Evolutionary conservation across 1,284 basidiomycete species (phyloP), one percentile per base, ranked within the genome.

Genomic region (Tausonia pullulans): DNA sequence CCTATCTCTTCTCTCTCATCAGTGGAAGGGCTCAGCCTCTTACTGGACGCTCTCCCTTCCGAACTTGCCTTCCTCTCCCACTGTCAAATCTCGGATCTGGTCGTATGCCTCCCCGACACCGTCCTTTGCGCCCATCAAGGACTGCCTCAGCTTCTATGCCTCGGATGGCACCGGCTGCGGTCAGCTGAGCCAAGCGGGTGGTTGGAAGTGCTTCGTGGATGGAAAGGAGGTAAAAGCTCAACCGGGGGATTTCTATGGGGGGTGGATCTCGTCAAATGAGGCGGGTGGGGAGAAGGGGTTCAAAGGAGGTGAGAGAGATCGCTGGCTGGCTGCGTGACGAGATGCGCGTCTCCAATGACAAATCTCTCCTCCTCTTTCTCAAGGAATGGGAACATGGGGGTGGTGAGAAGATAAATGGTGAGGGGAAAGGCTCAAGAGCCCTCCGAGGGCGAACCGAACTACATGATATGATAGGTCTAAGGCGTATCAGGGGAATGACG

Each of bases 181-280:
- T n/a, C n/a, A 68, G 44, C 52, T 58, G 39, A n/a, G 53, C 62
- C 59, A n/a, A 60, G 58, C 5, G 64, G 6, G 68, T 0, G 67
- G 68, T 27, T 77, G 75, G 74, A 69, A 61, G 50, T 76, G 75
- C 63, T 73, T 63, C 56, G 75, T 77, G 5, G 74, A 75, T 56
- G 74, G 69, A 4, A 74, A 76, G 60, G 56, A 68, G 56, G 75
- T 75, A 2, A 69, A 64, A 6, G 66, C 72, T 5, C 75, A 76
- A 63, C 71, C 74, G 43, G 74, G 75, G 52, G 72, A 73, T 54
- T 75, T 75, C 56, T 75, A 75, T 60, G 74, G 74, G 5, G 73
- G 73, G 0, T 75, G 74, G 74, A 60, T 71, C 3, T 74, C 73
- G 6, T 68, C 56, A 14, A 70, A 72, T 56, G 69, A 73, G 63